Base-by-base conservation (phyloP, 2,329 filamentous ascomycete species). In the Arthrobotrys conoides region DNA sequence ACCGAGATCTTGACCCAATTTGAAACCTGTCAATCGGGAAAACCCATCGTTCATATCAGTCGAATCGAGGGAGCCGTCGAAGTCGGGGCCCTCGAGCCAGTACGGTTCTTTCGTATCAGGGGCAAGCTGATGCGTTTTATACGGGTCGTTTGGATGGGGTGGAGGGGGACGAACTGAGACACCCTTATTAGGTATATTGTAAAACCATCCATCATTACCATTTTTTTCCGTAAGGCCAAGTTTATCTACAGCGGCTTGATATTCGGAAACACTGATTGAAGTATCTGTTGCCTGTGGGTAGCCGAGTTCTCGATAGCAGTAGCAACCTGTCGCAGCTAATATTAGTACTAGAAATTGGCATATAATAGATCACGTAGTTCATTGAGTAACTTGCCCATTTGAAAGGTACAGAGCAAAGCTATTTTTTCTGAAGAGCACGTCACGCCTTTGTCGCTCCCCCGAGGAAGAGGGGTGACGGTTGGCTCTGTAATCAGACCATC, bases 221-320 rank as follows among this genome's bases (percentile, higher is more conserved):
- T 22, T n/a, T 16, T 41, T 36, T 22, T 38, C 55, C 9, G 53
- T 57, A n/a, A 38, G 16, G 14, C 27, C 30, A 8, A 57, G 27
- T 57, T 57, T n/a, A 10, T 14, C 8, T 16, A 61, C 20, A 33
- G 33, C 33, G 2, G 2, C 3, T 12, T 9, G 2, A 20, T 61
- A 41, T 2, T 61, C 30, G 14, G 24, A 3, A 20, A 18, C 20
- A n/a, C n/a, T n/a, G n/a, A n/a, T n/a, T n/a, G 30, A 30, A 30
- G 6, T 16, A 22, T 3, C 30, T 3, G 22, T 5, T 1, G 30
- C 20, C 3, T 38, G 5, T 22, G 55, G 55, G 3, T 41, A 5
- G 8, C 55, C 55, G 10, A 61, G n/a, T 22, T 38, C 30, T 3
- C 12, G n/a, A 14, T 61, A 41, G 55, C 55, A 61, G 10, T 61